These are phyloP conservation scores for Alternaria triticimaculans DNA, from an alignment of 2,329 filamentous ascomycete species.

Conservation along the genomic window DNA sequence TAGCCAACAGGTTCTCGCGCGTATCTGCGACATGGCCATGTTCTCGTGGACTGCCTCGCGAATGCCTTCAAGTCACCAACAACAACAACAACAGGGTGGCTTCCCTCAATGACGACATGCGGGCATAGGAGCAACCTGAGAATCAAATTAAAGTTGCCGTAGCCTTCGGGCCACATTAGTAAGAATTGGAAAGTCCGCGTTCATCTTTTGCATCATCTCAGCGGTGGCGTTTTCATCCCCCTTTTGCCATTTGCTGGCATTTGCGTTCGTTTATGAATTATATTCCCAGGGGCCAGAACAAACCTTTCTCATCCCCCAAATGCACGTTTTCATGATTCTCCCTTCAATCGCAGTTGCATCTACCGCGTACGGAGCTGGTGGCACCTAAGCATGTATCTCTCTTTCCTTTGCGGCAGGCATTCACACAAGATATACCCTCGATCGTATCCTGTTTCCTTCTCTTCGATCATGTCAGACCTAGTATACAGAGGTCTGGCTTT, in stretches of 20 bases:
- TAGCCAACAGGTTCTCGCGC: slow-evolving; percentile 56
- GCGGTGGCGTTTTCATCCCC: background rate
- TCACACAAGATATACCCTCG: slow-evolving; percentile 17
- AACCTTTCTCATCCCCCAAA: background rate
- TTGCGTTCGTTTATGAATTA: slow-evolving; percentile 10
- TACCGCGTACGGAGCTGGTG: slow-evolving; percentile 11
- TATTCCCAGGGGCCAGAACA: background rate
- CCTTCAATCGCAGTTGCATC: background rate
- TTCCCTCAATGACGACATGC: slow-evolving; percentile 6
- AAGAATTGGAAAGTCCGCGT: slow-evolving; percentile 3
- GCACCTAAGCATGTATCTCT: slow-evolving; percentile 4
- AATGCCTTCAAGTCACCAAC: slow-evolving; percentile 11
- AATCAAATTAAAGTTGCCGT: background rate
- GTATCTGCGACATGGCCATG: slow-evolving; percentile 58
- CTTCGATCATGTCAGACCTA: background rate
- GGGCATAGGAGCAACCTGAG: background rate
- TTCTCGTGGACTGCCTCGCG: slow-evolving; percentile 51
- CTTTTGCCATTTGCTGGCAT: slow-evolving; percentile 2
- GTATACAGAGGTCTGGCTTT: background rate
- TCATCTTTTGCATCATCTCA: slow-evolving; percentile 8
- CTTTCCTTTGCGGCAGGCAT: slow-evolving; percentile 10
- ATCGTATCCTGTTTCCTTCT: slow-evolving; percentile 11
- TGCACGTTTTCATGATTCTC: background rate
- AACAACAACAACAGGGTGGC: slow-evolving; percentile 1
- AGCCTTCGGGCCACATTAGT: background rate